Evolutionary conservation across 352 stramenopile genomes (phyloP).

Genomic region (Globisporangium okanoganense): DNA sequence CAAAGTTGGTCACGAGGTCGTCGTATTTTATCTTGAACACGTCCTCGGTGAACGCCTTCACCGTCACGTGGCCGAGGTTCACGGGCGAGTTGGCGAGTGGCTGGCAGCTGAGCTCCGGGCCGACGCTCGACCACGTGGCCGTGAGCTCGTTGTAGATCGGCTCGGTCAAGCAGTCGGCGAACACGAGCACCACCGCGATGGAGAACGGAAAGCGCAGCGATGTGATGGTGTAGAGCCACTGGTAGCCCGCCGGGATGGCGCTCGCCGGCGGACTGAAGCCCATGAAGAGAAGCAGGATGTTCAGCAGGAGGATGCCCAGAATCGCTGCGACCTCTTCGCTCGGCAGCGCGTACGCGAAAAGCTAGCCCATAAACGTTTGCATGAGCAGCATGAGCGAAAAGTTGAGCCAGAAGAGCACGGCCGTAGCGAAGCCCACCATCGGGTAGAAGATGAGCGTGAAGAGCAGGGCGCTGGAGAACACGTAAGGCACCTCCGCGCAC

Average conservation of each 20-base stretch:
- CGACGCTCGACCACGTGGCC: background rate
- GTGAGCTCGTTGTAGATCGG: background rate
- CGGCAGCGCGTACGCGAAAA: constrained; percentile 48
- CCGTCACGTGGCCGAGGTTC: background rate
- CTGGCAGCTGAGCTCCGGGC: constrained; percentile 2
- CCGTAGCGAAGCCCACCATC: constrained; percentile 28
- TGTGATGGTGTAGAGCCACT: constrained; percentile 6
- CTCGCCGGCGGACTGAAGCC: constrained; percentile 34
- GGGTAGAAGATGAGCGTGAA: constrained; percentile 70
- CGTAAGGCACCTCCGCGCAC: constrained; percentile 64
- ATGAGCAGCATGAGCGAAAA: constrained; percentile 46
- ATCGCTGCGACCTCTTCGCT: constrained; percentile 25
- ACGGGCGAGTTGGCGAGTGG: background rate
- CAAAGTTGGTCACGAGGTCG: background rate
- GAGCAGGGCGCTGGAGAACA: constrained; percentile 19
- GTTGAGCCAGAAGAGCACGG: constrained; percentile 63
- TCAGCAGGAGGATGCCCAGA: constrained; percentile 23
- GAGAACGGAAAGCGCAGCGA: background rate
- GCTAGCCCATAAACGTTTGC: constrained; percentile 60
- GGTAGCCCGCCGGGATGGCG: constrained; percentile 17
- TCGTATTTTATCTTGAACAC: constrained; percentile 3
- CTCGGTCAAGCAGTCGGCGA: constrained; percentile 3
- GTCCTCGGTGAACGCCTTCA: constrained; percentile 20
- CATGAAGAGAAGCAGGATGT: constrained; percentile 40
- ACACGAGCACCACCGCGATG: background rate